Evolutionary conservation across 2,329 filamentous ascomycete genomes (phyloP).

Genomic region (Fusarium newnesense): DNA sequence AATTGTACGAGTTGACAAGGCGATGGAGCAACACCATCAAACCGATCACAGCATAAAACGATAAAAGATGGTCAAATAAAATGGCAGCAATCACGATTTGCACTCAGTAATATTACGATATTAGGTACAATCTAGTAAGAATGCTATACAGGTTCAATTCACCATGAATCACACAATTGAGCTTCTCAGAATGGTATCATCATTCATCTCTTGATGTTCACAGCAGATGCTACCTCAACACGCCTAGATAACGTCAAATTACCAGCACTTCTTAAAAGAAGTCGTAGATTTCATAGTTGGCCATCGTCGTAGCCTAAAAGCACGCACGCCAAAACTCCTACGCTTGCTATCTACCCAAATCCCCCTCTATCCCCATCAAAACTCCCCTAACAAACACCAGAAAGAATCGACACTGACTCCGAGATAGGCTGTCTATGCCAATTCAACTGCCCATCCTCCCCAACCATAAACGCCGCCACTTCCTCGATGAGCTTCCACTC

Average conservation of each 20-base stretch:
- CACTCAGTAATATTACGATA: accelerated
- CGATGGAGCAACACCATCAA: neutral
- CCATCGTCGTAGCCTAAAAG: constrained; percentile 15
- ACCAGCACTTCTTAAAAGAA: neutral
- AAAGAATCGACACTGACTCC: constrained; percentile 43
- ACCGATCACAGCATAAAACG: neutral
- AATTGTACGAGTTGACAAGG: neutral
- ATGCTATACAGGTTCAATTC: accelerated
- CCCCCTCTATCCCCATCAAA: neutral
- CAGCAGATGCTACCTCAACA: neutral
- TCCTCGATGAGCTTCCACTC: constrained; percentile 54
- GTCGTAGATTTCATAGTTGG: neutral
- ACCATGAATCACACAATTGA: accelerated
- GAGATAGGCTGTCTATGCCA: constrained; percentile 53
- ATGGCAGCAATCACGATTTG: accelerated
- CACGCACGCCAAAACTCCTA: constrained; percentile 22
- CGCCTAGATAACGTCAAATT: neutral
- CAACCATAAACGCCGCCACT: constrained; percentile 46
- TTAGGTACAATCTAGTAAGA: accelerated
- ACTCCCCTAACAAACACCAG: constrained; percentile 31
- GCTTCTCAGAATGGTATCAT: neutral
- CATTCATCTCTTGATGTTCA: too few relatives aligned
- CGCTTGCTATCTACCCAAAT: constrained; percentile 1
- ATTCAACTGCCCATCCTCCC: constrained; percentile 45
- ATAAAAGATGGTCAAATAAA: too few relatives aligned